A percentile compares a stretch with the other conserved stretches of the same genome.
These are phyloP conservation scores for Fusarium continuum DNA, from an alignment of 2,329 filamentous ascomycete genomes.

Conservation along the genomic window DNA sequence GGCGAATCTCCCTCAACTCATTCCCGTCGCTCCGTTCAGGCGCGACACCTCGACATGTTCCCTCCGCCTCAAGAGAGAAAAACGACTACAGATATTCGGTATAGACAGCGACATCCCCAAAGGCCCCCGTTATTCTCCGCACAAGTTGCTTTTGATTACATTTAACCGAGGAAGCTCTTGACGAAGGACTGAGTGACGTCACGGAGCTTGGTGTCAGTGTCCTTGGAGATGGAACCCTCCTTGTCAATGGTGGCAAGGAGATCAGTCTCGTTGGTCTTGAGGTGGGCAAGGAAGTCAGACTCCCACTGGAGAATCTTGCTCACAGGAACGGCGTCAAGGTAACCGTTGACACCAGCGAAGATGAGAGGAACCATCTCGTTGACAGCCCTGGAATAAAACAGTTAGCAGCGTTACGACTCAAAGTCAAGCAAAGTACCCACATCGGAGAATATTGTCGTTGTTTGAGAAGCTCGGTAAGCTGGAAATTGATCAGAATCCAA, in stretches of 20 bases:
- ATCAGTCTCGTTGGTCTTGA: constrained; percentile 89
- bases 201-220: constrained; percentile 83
- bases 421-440: constrained; percentile 47
- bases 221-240: constrained; percentile 96
- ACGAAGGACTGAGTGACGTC: constrained; percentile 82
- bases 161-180: constrained; percentile 84
- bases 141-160: constrained; percentile 44
- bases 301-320: constrained; percentile 94
- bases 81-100: constrained; percentile 57
- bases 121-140: constrained; percentile 46
- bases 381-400: constrained; percentile 67
- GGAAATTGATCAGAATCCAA: constrained; percentile 44
- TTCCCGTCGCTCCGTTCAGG: constrained; percentile 57
- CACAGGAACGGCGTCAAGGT: constrained; percentile 89
- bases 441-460: constrained; percentile 99
- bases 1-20: constrained; percentile 56
- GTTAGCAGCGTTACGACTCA: background rate
- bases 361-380: constrained; percentile 99
- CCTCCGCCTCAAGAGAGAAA: constrained; percentile 59
- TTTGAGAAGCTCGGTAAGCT: constrained; percentile 96
- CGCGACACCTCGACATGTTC: constrained; percentile 56
- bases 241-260: constrained; percentile 88
- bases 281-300: constrained; percentile 89
- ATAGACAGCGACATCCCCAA: constrained; percentile 58
- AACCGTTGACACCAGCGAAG: constrained; percentile 98